Conservation (phyloP, 2,329 filamentous ascomycete species). For the Colletotrichum sp. region DNA sequence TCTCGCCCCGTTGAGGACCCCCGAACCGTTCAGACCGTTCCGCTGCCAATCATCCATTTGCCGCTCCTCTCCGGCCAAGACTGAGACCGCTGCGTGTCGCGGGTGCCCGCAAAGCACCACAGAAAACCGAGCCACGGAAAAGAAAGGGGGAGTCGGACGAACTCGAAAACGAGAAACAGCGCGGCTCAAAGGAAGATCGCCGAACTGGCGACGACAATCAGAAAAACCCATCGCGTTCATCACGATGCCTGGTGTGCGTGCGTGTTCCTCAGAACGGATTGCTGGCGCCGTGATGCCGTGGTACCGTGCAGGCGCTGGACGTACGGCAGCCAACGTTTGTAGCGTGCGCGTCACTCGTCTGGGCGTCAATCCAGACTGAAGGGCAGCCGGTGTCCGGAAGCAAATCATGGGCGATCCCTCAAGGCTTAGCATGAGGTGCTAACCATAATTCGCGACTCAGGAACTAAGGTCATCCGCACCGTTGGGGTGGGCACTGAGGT, state of each 20-base stretch:
- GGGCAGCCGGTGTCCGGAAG: background rate
- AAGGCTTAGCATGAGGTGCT: conserved; percentile 12
- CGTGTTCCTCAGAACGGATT: background rate
- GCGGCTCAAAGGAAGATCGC: background rate
- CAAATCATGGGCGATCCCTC: conserved; percentile 4
- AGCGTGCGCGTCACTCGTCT: background rate
- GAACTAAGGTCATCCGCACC: background rate
- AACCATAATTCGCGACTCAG: conserved; percentile 1
- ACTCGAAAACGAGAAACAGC: background rate
- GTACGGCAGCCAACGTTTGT: background rate
- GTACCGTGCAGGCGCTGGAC: background rate
- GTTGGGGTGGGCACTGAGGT: background rate
- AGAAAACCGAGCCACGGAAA: background rate
- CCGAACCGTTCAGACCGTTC: background rate
- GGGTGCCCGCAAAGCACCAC: background rate
- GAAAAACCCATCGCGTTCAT: background rate
- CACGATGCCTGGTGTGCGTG: background rate
- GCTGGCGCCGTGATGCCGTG: background rate
- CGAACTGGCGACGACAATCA: background rate
- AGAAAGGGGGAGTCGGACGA: background rate
- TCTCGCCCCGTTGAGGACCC: background rate
- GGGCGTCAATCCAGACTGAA: background rate
- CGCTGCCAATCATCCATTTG: conserved; percentile 18
- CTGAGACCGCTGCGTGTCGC: conserved; percentile 14
- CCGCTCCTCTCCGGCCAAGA: conserved; percentile 14